Percentiles rank a stretch among this genome's conserved stretches.
These are phyloP conservation scores for Microascus cirrosus DNA, from an alignment of 2,329 filamentous ascomycete genomes.

Conservation along the genomic window DNA sequence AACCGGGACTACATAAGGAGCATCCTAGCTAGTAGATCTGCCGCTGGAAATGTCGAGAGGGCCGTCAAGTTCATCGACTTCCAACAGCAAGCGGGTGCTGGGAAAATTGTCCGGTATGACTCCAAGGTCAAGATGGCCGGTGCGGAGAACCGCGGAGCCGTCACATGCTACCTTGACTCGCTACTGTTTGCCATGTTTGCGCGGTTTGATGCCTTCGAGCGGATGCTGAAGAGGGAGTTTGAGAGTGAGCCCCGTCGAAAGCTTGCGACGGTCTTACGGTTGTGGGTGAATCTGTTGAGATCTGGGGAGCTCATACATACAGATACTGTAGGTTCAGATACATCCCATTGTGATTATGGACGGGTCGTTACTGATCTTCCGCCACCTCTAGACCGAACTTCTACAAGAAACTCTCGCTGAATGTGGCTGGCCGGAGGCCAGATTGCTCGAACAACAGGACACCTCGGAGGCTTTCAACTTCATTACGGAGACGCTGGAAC, in stretches of 20 bases:
- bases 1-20: constrained; percentile 46
- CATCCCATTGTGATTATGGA: not conserved
- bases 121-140: constrained; percentile 64
- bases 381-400: constrained; percentile 52
- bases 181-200: constrained; percentile 95
- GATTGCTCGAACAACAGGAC: constrained; percentile 74
- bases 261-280: constrained; percentile 64
- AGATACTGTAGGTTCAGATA: constrained; percentile 54
- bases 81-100: constrained; percentile 70
- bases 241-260: constrained; percentile 58
- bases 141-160: constrained; percentile 72
- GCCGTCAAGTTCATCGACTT: constrained; percentile 68
- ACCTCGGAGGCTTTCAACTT: constrained; percentile 93
- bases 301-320: constrained; percentile 74
- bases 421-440: constrained; percentile 83
- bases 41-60: constrained; percentile 59
- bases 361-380: not conserved
- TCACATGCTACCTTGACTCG: constrained; percentile 92
- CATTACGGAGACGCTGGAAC: constrained; percentile 77
- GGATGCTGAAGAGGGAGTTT: constrained; percentile 67
- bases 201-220: constrained; percentile 80
- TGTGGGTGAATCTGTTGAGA: constrained; percentile 91
- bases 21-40: constrained; percentile 49
- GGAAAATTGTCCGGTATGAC: constrained; percentile 65
- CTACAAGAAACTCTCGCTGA: constrained; percentile 73